These are phyloP conservation scores for Tolypocladium tundrense DNA, from an alignment of 2,329 filamentous ascomycete genomes.

Conservation along the genomic window DNA sequence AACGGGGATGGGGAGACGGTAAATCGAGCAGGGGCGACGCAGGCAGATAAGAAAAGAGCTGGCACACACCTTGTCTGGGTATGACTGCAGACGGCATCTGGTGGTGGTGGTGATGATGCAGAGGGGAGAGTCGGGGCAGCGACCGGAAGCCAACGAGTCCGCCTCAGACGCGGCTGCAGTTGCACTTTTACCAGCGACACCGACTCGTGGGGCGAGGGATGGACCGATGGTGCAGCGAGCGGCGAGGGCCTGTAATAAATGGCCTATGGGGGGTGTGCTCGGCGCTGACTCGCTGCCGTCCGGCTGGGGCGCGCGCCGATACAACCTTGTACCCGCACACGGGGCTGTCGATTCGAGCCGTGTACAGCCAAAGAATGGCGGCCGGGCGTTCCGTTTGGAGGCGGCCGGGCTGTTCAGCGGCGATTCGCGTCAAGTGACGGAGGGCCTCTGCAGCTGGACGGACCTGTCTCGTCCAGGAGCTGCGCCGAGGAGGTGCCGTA, in stretches of 20 bases:
- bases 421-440: too few species aligned
- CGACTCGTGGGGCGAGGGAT: slow-evolving; percentile 9
- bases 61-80: slow-evolving; percentile 12
- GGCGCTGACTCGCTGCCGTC: neutral
- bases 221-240: neutral
- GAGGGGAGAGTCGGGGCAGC: neutral
- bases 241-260: neutral
- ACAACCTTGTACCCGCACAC: neutral
- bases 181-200: slow-evolving; percentile 8
- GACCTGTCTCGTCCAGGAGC: neutral
- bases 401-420: too few species aligned
- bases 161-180: neutral
- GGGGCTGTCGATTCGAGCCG: neutral
- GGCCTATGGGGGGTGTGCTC: neutral
- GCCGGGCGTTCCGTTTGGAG: neutral
- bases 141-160: neutral
- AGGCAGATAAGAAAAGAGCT: slow-evolving; percentile 1
- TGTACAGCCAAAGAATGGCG: neutral
- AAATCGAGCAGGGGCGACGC: neutral
- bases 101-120: slow-evolving; percentile 6
- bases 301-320: too few species aligned
- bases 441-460: too few species aligned
- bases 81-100: slow-evolving; percentile 13
- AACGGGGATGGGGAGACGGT: slow-evolving; percentile 2
- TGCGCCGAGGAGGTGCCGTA: neutral